phyloP scores from a whole-genome alignment of 2,329 filamentous ascomycete genomes.

The Clarireedia paspali region DNA sequence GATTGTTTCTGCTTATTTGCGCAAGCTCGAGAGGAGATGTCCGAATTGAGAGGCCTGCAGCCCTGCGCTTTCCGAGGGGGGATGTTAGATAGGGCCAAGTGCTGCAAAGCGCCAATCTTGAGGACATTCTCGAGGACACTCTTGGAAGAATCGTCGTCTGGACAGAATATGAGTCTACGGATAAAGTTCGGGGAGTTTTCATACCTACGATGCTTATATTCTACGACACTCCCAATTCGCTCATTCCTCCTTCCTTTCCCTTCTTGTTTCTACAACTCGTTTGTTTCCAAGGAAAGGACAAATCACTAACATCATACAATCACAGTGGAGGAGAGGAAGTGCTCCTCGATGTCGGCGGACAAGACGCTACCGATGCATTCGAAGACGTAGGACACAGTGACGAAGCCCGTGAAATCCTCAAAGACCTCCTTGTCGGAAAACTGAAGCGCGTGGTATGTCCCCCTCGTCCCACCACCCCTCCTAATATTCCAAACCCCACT shows the following conservation, averaged over 20 bases:
- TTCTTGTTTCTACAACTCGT: neutral
- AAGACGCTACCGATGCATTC: constrained; percentile 96
- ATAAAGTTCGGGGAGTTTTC: neutral
- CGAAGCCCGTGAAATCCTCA: constrained; percentile 91
- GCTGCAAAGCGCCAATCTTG: too few relatives aligned
- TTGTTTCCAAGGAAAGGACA: neutral
- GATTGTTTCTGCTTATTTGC: neutral
- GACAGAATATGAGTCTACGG: neutral
- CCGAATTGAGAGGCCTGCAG: neutral
- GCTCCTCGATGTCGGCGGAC: constrained; percentile 87
- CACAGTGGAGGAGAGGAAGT: constrained; percentile 95
- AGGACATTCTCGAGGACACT: too few relatives aligned
- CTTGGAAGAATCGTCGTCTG: too few relatives aligned
- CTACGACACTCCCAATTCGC: neutral
- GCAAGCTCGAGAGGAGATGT: neutral
- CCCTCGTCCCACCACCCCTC: constrained; percentile 7
- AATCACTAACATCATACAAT: constrained; percentile 13
- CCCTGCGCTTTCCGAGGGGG: neutral
- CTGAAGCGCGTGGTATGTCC: constrained; percentile 72
- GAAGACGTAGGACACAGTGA: constrained; percentile 99
- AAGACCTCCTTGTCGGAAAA: constrained; percentile 63
- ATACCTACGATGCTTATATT: neutral
- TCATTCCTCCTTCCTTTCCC: neutral
- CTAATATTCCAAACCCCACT: neutral
- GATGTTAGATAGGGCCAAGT: neutral